phyloP scores from a whole-genome alignment of 78 protist genomes.

The Dictyostelium discoideum region dicty_2.7 NC_007088.5:4066001-4066500 shows the following conservation, averaged over 20 bases:
- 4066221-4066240: not conserved
- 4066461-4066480: not conserved
- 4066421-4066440: not conserved
- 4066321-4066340: not conserved
- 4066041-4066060: constrained; percentile 47
- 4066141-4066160: not conserved
- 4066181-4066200: not conserved
- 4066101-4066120: constrained; percentile 40
- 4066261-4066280: not conserved
- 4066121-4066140: constrained; percentile 1
- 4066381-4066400: not conserved
- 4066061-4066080: constrained; percentile 49
- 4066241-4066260: not conserved
- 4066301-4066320: not conserved
- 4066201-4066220: not conserved
- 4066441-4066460: not conserved
- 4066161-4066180: not conserved
- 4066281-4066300: not conserved
- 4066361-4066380: not conserved
- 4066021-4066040: constrained; percentile 68
- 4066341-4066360: not conserved
- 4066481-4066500: not conserved
- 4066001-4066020: constrained; percentile 58
- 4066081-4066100: constrained; percentile 11
- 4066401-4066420: not conserved